These are phyloP conservation scores for Exophiala bonariae DNA, from an alignment of 2,329 filamentous ascomycete species.

Conservation along the genomic window DNA sequence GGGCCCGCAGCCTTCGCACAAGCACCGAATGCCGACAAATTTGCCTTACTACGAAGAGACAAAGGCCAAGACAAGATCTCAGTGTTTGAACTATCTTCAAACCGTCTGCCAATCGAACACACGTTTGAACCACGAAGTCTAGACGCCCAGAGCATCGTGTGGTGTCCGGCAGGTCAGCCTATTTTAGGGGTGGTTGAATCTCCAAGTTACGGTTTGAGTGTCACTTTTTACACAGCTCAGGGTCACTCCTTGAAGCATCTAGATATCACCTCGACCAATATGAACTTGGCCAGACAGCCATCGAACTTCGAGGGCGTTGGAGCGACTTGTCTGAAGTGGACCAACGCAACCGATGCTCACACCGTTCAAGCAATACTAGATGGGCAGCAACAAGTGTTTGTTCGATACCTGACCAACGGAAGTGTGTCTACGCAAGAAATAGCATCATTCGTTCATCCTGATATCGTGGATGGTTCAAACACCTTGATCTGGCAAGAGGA, in stretches of 20 bases:
- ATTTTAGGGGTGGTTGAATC: slow-evolving; percentile 23
- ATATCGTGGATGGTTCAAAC: slow-evolving; percentile 18
- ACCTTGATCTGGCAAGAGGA: slow-evolving; percentile 24
- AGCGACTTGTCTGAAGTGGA: slow-evolving; percentile 13
- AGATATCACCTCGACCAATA: slow-evolving; percentile 13
- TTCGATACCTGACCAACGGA: slow-evolving; percentile 14
- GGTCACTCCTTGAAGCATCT: slow-evolving; percentile 24
- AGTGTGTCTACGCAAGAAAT: slow-evolving; percentile 8
- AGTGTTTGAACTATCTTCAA: slow-evolving; percentile 15
- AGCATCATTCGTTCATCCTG: slow-evolving; percentile 17
- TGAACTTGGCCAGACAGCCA: background rate
- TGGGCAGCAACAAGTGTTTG: slow-evolving; percentile 19
- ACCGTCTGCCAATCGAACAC: slow-evolving; percentile 10
- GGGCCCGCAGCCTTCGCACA: slow-evolving; percentile 13
- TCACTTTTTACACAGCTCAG: slow-evolving; percentile 25
- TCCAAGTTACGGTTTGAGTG: slow-evolving; percentile 18
- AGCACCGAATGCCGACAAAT: slow-evolving; percentile 10
- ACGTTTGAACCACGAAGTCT: slow-evolving; percentile 21
- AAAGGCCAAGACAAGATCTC: slow-evolving; percentile 22
- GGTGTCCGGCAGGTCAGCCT: slow-evolving; percentile 21
- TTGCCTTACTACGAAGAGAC: slow-evolving; percentile 22
- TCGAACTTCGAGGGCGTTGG: slow-evolving; percentile 17
- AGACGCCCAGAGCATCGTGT: slow-evolving; percentile 25
- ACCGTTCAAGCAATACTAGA: slow-evolving; percentile 17
- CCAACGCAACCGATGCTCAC: background rate